Conservation (phyloP, 129 eudicot species). For the Flaveria robusta region DNA sequence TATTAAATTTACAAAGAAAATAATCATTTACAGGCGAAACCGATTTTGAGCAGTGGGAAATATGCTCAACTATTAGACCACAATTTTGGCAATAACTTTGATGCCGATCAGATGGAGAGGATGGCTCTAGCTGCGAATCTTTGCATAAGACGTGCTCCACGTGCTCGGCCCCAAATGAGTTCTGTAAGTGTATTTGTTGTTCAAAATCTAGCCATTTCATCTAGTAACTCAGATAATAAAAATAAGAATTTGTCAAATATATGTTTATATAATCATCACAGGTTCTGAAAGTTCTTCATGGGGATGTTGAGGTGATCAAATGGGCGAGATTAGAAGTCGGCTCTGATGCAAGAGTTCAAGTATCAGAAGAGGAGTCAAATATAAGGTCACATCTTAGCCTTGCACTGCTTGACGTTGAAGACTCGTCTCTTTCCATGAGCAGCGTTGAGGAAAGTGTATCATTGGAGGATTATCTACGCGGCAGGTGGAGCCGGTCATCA, state of each 20-base stretch:
- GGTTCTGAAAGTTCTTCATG: conserved; percentile 72
- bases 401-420: conserved; percentile 68
- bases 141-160: conserved; percentile 88
- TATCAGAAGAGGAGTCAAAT: conserved; percentile 42
- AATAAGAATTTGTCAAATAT: neutral
- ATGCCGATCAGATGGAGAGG: conserved; percentile 73
- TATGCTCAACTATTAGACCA: conserved; percentile 59
- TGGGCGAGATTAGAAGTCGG: conserved; percentile 64
- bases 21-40: conserved; percentile 63
- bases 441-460: conserved; percentile 61
- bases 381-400: conserved; percentile 68
- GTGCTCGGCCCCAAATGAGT: conserved; percentile 90
- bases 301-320: conserved; percentile 50
- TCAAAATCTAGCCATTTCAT: neutral
- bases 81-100: conserved; percentile 52
- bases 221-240: neutral
- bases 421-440: conserved; percentile 53
- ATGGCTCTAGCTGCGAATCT: conserved; percentile 90
- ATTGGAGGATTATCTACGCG: conserved; percentile 68
- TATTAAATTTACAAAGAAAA: neutral
- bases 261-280: conserved; percentile 29
- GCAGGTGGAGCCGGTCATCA: conserved; percentile 73
- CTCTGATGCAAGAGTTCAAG: conserved; percentile 32
- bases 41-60: conserved; percentile 65
- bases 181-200: conserved; percentile 53